Conservation (phyloP, 108 stramenopile genomes). For the Epithemia pelagica region DNA sequence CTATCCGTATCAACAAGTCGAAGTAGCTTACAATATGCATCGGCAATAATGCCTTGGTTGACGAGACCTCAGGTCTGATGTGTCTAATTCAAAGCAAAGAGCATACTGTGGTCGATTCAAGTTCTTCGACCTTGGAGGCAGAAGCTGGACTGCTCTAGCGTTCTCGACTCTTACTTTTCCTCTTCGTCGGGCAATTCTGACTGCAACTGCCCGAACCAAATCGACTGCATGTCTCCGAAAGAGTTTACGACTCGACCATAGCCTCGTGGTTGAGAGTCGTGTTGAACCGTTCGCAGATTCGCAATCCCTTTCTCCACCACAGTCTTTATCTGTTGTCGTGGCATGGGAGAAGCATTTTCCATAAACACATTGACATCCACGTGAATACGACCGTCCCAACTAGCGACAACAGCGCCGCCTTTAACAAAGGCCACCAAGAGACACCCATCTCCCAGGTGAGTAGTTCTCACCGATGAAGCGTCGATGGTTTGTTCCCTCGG, state of each 20-base stretch:
- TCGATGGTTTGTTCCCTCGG: neutral
- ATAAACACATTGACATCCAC: constrained; percentile 39
- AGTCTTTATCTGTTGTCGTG: neutral
- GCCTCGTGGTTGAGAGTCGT: constrained; percentile 46
- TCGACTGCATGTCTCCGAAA: constrained; percentile 16
- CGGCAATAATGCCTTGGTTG: too few relatives aligned
- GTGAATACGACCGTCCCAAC: constrained; percentile 36
- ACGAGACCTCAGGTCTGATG: too few relatives aligned
- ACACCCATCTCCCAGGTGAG: constrained; percentile 28
- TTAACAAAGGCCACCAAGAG: constrained; percentile 7
- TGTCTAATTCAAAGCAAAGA: too few relatives aligned
- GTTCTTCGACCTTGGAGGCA: too few relatives aligned
- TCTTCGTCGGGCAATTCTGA: neutral
- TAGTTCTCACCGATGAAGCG: neutral
- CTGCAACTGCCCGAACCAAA: neutral
- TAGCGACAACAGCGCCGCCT: constrained; percentile 11
- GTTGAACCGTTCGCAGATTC: constrained; percentile 3
- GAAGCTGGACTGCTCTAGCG: too few relatives aligned
- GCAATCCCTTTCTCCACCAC: neutral
- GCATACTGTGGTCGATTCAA: too few relatives aligned
- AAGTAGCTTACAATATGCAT: too few relatives aligned
- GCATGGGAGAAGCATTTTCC: neutral
- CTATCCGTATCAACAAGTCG: too few relatives aligned
- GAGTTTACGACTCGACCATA: constrained; percentile 39
- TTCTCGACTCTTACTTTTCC: too few relatives aligned